A percentile compares a stretch with the other conserved stretches of the same genome.
phyloP scores from a whole-genome alignment of 2,329 filamentous ascomycete species.

The Pseudogymnoascus sp. region DNA sequence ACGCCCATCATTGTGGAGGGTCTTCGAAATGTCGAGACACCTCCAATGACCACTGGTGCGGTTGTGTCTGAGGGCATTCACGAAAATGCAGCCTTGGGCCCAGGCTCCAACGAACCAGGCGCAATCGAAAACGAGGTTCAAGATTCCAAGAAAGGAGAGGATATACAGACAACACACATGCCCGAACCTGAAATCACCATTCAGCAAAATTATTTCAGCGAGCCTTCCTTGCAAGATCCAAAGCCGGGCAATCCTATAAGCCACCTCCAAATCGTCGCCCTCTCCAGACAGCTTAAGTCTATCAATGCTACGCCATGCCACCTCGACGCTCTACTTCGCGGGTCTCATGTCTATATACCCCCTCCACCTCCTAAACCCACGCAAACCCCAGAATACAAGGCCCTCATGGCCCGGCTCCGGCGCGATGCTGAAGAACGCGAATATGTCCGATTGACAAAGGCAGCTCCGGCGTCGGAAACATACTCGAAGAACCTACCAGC shows the following conservation, averaged over 20 bases:
- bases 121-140: not conserved
- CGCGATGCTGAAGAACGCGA: slow-evolving; percentile 71
- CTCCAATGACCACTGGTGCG: not conserved
- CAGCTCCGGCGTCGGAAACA: slow-evolving; percentile 44
- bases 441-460: slow-evolving; percentile 74
- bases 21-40: slow-evolving; percentile 34
- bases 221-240: slow-evolving; percentile 38
- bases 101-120: slow-evolving; percentile 8
- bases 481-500: slow-evolving; percentile 51
- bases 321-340: slow-evolving; percentile 63
- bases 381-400: slow-evolving; percentile 73
- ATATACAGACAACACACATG: not conserved
- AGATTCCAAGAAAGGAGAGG: not conserved
- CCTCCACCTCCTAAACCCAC: slow-evolving; percentile 66
- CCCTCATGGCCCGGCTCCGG: slow-evolving; percentile 77
- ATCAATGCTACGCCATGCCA: slow-evolving; percentile 32
- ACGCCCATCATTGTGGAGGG: slow-evolving; percentile 59
- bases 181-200: not conserved
- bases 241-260: slow-evolving; percentile 58
- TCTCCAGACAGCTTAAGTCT: slow-evolving; percentile 46
- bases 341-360: slow-evolving; percentile 64
- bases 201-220: slow-evolving; percentile 16
- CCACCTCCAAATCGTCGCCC: slow-evolving; percentile 57
- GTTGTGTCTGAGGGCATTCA: slow-evolving; percentile 7
- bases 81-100: slow-evolving; percentile 5